Percentiles rank a stretch among this genome's conserved stretches.
These are phyloP conservation scores for Cryphonectria nitschkei DNA, from an alignment of 2,329 filamentous ascomycete species.

Conservation along the genomic window DNA sequence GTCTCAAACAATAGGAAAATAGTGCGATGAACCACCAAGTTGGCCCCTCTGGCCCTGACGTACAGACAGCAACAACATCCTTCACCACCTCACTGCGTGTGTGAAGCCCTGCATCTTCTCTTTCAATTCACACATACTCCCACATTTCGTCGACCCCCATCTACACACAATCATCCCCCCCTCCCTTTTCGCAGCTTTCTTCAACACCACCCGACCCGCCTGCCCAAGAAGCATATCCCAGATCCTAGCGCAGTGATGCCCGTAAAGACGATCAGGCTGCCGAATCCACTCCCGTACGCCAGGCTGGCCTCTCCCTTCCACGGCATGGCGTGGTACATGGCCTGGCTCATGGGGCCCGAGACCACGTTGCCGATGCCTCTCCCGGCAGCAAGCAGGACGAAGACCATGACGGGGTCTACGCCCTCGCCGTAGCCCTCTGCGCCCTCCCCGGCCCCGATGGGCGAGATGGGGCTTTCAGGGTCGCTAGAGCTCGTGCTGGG, in stretches of 20 bases:
- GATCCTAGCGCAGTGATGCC: constrained; percentile 55
- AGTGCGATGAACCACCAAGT: neutral
- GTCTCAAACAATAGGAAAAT: neutral
- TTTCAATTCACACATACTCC: neutral
- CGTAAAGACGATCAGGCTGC: constrained; percentile 59
- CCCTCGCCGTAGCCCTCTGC: constrained; percentile 22
- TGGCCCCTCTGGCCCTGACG: neutral
- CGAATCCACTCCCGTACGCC: constrained; percentile 56
- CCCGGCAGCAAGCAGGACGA: constrained; percentile 60
- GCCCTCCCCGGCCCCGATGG: neutral
- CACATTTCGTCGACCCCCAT: neutral
- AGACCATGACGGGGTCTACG: constrained; percentile 57
- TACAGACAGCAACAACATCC: neutral
- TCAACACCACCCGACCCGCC: constrained; percentile 40
- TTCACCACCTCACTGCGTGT: neutral
- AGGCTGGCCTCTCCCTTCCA: constrained; percentile 46
- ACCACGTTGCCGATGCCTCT: constrained; percentile 64
- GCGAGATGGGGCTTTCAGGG: constrained; percentile 31
- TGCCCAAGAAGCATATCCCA: constrained; percentile 50
- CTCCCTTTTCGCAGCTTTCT: neutral
- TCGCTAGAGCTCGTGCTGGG: constrained; percentile 21
- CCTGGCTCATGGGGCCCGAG: constrained; percentile 60
- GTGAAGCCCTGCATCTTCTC: neutral
- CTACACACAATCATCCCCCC: neutral
- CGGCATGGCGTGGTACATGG: constrained; percentile 49